Conservation (phyloP, 176 grass and related monocot genomes). For the Avena sativa region DNA sequence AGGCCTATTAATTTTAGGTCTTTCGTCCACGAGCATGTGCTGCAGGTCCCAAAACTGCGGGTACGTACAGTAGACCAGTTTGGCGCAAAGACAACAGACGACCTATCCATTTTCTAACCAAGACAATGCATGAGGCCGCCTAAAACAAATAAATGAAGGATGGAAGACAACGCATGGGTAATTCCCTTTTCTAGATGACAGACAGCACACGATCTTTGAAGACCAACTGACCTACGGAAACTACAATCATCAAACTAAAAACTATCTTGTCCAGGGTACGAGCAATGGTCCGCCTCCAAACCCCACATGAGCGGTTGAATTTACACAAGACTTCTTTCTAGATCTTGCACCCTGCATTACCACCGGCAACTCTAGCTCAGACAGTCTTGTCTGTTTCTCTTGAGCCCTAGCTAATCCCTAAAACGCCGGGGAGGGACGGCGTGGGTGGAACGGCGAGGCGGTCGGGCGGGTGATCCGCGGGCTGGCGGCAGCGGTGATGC, state of each 20-base stretch:
- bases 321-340: not conserved
- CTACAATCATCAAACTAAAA: not conserved
- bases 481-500: conserved; percentile 62
- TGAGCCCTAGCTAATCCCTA: conserved; percentile 18
- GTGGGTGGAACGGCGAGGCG: not conserved
- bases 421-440: conserved; percentile 26
- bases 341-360: not conserved
- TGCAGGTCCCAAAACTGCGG: no score
- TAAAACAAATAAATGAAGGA: no score
- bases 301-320: not conserved
- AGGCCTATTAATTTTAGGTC: no score
- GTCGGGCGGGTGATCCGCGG: conserved; percentile 10
- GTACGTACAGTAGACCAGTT: no score
- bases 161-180: not conserved
- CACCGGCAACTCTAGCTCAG: not conserved
- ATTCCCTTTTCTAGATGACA: not conserved
- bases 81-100: no score
- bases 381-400: not conserved
- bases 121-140: no score
- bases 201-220: not conserved
- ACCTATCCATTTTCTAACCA: no score
- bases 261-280: not conserved
- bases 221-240: not conserved
- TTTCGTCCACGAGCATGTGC: no score
- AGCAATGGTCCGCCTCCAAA: not conserved